Percentiles rank a stretch among this genome's conserved stretches.
These are phyloP conservation scores for Obelidium mucronatum DNA, from an alignment of 192 early-diverging fungal species.

Conservation along the genomic window DNA sequence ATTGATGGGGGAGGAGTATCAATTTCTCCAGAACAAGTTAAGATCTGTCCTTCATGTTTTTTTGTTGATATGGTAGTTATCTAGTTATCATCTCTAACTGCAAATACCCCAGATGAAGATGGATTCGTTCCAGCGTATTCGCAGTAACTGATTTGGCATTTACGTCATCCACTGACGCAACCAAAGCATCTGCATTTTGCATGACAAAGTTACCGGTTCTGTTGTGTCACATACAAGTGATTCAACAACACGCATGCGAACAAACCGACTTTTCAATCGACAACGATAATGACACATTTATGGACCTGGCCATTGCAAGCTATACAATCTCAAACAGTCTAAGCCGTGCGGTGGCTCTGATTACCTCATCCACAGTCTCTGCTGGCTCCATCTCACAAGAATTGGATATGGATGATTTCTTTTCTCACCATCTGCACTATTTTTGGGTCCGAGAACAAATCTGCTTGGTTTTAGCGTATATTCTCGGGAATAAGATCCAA, in stretches of 20 bases:
- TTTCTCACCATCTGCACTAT: background rate
- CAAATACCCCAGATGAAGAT: constrained; percentile 3
- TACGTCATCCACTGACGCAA: background rate
- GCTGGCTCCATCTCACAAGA: background rate
- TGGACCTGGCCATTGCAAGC: constrained; percentile 14
- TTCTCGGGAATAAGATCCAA: background rate
- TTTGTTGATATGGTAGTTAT: background rate
- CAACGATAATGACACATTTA: background rate
- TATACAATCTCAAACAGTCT: background rate
- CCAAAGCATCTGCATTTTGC: background rate
- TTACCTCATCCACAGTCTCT: background rate
- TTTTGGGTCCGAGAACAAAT: constrained; percentile 21
- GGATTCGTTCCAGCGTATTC: background rate
- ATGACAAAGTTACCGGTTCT: background rate
- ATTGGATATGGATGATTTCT: background rate
- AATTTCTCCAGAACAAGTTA: constrained; percentile 1
- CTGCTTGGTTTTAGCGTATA: background rate
- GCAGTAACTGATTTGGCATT: constrained; percentile 2
- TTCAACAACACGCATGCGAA: constrained; percentile 6
- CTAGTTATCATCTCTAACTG: background rate
- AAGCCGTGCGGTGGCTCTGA: background rate
- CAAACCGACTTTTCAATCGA: background rate
- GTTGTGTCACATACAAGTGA: constrained; percentile 2
- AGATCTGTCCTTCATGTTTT: no score
- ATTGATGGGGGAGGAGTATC: constrained; percentile 7